Percentiles rank a stretch among this genome's conserved stretches.
Evolutionary conservation across 1,139 yeast genomes (phyloP).

Genomic region (Geotrichum phurueaensis): DNA sequence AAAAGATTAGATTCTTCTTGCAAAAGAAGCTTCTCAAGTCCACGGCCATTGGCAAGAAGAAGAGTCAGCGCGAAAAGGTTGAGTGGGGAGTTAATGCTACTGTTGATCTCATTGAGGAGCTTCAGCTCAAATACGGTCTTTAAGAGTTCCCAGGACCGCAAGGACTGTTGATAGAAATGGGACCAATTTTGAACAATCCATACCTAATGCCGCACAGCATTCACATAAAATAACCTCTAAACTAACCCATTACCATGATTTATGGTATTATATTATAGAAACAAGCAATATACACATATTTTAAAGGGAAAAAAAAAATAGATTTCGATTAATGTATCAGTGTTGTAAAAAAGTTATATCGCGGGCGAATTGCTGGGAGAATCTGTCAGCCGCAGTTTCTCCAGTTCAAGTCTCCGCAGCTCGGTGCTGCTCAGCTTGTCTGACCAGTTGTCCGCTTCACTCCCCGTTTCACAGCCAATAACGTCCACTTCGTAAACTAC

Average conservation of each 20-base stretch:
- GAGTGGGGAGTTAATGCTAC: slow-evolving; percentile 63
- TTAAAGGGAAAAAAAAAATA: neutral
- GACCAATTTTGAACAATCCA: too few species aligned
- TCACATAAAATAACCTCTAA: neutral
- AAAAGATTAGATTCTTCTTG: slow-evolving; percentile 70
- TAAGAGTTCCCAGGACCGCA: slow-evolving; percentile 7
- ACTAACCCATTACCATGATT: neutral
- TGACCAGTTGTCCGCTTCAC: slow-evolving; percentile 49
- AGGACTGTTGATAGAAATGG: too few species aligned
- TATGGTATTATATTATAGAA: neutral
- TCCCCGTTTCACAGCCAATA: slow-evolving; percentile 48
- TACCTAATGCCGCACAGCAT: neutral
- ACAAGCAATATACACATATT: neutral
- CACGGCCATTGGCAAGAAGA: slow-evolving; percentile 30
- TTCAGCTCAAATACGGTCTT: slow-evolving; percentile 17
- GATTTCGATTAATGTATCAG: neutral
- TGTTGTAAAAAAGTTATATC: neutral
- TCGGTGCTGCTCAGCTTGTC: slow-evolving; percentile 83
- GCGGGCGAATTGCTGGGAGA: neutral
- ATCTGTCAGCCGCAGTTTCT: slow-evolving; percentile 9
- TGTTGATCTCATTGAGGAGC: slow-evolving; percentile 51
- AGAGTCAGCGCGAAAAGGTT: slow-evolving; percentile 56
- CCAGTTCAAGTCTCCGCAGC: slow-evolving; percentile 36
- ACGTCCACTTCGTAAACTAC: slow-evolving; percentile 60
- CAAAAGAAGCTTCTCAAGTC: slow-evolving; percentile 42